phyloP scores from a whole-genome alignment of 352 stramenopile species.

The Pythium dissotocum region DNA sequence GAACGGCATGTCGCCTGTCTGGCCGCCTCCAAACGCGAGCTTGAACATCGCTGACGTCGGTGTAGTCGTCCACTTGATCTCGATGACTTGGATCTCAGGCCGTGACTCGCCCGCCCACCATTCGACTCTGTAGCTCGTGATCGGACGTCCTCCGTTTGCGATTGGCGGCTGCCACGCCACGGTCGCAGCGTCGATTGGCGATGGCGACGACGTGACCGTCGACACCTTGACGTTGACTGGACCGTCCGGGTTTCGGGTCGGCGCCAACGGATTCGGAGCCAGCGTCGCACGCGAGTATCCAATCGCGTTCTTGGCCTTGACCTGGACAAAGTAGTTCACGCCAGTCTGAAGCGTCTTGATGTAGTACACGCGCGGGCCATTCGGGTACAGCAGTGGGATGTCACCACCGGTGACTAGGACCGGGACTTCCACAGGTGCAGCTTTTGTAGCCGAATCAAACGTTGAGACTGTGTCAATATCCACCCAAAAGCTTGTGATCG shows the following conservation, averaged over 20 bases:
- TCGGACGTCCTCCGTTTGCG: slow-evolving; percentile 49
- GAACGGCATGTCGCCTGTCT: slow-evolving; percentile 67
- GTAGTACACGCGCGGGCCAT: slow-evolving; percentile 69
- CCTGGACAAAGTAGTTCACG: slow-evolving; percentile 84
- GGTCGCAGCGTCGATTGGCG: slow-evolving; percentile 55
- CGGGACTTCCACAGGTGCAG: slow-evolving; percentile 41
- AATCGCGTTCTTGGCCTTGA: slow-evolving; percentile 72
- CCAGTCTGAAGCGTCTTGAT: slow-evolving; percentile 69
- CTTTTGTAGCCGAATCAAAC: slow-evolving; percentile 63
- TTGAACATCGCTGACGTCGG: slow-evolving; percentile 58
- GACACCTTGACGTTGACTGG: slow-evolving; percentile 64
- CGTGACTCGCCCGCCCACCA: slow-evolving; percentile 63
- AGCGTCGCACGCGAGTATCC: slow-evolving; percentile 67
- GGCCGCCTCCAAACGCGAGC: slow-evolving; percentile 77
- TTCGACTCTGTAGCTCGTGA: slow-evolving; percentile 85
- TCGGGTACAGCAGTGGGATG: slow-evolving; percentile 58
- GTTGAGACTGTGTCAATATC: slow-evolving; percentile 72
- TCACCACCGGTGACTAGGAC: slow-evolving; percentile 19
- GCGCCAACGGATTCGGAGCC: slow-evolving; percentile 54
- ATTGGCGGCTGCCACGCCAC: slow-evolving; percentile 75
- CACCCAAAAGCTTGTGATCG: slow-evolving; percentile 63
- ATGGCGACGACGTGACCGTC: slow-evolving; percentile 41
- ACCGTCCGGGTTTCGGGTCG: slow-evolving; percentile 45
- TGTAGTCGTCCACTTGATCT: slow-evolving; percentile 73
- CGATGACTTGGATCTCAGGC: slow-evolving; percentile 83